Evolutionary conservation across 495 filamentous ascomycete species (phyloP), one percentile per base, ranked within the genome.

Genomic region (Staphylotrichum longicolle): DNA sequence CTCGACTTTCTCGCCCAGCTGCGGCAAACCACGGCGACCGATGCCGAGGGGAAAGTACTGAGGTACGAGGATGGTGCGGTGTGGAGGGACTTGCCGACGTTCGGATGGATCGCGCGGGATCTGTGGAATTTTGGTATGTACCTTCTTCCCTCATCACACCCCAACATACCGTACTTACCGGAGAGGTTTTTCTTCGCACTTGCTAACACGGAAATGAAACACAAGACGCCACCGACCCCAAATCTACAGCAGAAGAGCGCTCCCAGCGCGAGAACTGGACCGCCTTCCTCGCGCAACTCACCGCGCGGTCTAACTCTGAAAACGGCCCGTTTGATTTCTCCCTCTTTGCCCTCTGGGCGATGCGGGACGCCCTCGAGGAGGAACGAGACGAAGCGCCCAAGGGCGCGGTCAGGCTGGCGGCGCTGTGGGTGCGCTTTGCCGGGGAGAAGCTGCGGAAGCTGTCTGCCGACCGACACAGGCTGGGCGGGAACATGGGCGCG

Each of bases 351-450:
- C 54, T 68, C 4, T 68, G 66, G 66, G 44, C 42, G 5, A 20
- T 66, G 48, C 46, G 66, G 5, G 44, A 44, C 0, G 68, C 68
- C 2, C 61, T 69, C 3, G 70, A 73, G 57, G 51, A 63, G n/a
- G 33, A 54, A 0, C 37, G 33, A 5, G 34, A 27, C 40, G 27
- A 34, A 0, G 49, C 41, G 9, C 30, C 61, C 33, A 45, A 60
- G 9, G 42, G 33, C 3, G 61, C 52, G 2, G 61, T 58, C 15
- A 51, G 59, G 11, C 57, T 68, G 8, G 65, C 68, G 12, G 58
- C 58, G 14, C 33, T 62, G 10, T 73, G 70, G 70, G 44, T 73
- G n/a, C 3, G 42, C 3, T 52, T 56, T 34, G 58, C 58, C 10
- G 66, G 64, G 1, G 49, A 66, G 12, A 7, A 30, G 46, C 52